These are phyloP conservation scores for Ophiocordyceps australis DNA, from an alignment of 2,329 filamentous ascomycete genomes.

Conservation along the genomic window DNA sequence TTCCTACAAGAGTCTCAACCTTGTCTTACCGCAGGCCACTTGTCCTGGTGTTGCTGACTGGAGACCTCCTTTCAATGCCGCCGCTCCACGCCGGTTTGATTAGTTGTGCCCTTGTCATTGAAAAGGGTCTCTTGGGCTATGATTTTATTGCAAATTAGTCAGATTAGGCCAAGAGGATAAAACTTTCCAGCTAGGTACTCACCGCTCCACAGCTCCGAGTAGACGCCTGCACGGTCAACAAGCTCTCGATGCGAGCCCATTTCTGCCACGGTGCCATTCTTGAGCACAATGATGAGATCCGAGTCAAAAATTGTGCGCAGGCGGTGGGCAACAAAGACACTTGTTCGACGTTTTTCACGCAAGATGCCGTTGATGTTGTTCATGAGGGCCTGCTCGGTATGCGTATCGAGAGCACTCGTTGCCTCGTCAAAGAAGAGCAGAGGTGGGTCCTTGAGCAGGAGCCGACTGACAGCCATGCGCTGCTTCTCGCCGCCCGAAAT, in stretches of 20 bases:
- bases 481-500: slow-evolving; percentile 93
- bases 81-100: no score
- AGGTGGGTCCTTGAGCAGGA: slow-evolving; percentile 79
- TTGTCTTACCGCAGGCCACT: no score
- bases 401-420: slow-evolving; percentile 79
- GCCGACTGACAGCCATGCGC: slow-evolving; percentile 62
- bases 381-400: slow-evolving; percentile 82
- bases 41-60: no score
- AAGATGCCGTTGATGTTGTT: slow-evolving; percentile 86
- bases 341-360: slow-evolving; percentile 73
- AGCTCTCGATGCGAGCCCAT: slow-evolving; percentile 74
- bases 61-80: no score
- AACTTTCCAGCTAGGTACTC: slow-evolving; percentile 18
- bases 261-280: slow-evolving; percentile 72
- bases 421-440: slow-evolving; percentile 91
- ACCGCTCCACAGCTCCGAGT: slow-evolving; percentile 83
- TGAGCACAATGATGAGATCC: slow-evolving; percentile 81
- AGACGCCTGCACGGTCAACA: slow-evolving; percentile 61
- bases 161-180: not conserved
- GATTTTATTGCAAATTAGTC: slow-evolving; percentile 2
- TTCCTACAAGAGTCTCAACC: no score
- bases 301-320: slow-evolving; percentile 87
- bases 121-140: slow-evolving; percentile 46
- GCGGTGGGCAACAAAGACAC: slow-evolving; percentile 86
- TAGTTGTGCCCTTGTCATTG: slow-evolving; percentile 25